A percentile compares a stretch with the other conserved stretches of the same genome.
Conservation (phyloP, 1,284 basidiomycete genomes). For the Schizophyllum commune region DNA sequence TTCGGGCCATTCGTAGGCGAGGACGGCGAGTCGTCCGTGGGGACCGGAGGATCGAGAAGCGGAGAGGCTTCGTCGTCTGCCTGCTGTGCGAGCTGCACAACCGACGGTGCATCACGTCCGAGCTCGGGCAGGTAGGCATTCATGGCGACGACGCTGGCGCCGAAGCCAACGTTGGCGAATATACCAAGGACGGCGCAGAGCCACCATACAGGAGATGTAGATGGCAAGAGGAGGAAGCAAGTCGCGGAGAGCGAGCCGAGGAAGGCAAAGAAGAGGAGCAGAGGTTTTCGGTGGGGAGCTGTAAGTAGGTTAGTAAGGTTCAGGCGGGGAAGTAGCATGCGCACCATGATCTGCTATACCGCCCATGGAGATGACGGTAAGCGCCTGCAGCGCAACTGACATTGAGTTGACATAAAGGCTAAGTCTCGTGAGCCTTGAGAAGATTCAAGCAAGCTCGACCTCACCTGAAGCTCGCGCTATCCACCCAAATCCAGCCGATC, state of each 20-base stretch:
- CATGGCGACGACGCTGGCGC: conserved; percentile 79
- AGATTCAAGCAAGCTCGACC: conserved; percentile 14
- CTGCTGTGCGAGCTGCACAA: conserved; percentile 18
- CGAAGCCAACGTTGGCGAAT: conserved; percentile 75
- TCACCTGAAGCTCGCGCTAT: conserved; percentile 83
- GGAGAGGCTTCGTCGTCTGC: conserved; percentile 19
- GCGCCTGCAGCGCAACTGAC: conserved; percentile 79
- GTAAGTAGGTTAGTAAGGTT: conserved; percentile 1
- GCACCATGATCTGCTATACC: conserved; percentile 80
- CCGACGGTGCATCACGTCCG: conserved; percentile 58
- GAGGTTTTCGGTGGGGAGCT: conserved; percentile 73
- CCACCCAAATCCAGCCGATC: conserved; percentile 74
- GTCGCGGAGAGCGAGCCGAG: conserved; percentile 61
- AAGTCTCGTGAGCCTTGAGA: neutral
- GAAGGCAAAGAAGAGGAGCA: conserved; percentile 70
- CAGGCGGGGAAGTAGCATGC: conserved; percentile 20
- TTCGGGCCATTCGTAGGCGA: conserved; percentile 8
- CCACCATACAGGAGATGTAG: conserved; percentile 59
- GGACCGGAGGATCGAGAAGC: conserved; percentile 10
- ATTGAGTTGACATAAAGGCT: conserved; percentile 84
- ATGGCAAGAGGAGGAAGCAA: conserved; percentile 68
- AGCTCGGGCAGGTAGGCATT: conserved; percentile 83
- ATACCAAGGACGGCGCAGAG: conserved; percentile 58
- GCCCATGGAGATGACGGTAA: conserved; percentile 88
- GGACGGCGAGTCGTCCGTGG: conserved; percentile 4